Conservation (phyloP, 805 yeast genomes). For the Metschnikowia anglica region DNA sequence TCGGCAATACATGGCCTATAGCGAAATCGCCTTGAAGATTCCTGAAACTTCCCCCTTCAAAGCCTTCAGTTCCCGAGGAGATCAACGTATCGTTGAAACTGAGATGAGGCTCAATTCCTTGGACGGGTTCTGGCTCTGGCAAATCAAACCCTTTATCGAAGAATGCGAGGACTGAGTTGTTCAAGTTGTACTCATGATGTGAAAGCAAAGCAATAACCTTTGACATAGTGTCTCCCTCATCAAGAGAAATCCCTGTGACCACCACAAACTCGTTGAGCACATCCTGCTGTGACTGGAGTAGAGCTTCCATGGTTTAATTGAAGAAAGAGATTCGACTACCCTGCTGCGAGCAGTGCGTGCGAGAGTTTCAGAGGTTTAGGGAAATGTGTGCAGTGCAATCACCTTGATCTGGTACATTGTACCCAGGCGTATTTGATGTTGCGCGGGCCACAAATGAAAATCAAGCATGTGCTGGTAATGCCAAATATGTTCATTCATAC, state of each 20-base stretch:
- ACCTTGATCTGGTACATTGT: too few relatives aligned
- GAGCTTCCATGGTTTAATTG: conserved; percentile 11
- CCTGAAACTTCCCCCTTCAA: conserved; percentile 13
- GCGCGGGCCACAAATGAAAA: too few relatives aligned
- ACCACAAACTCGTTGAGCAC: conserved; percentile 17
- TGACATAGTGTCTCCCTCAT: conserved; percentile 13
- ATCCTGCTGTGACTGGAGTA: conserved; percentile 13
- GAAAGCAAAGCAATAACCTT: conserved; percentile 18
- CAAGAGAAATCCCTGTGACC: conserved; percentile 17
- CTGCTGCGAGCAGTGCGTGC: background rate
- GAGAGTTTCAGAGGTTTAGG: background rate
- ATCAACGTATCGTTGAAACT: conserved; percentile 1
- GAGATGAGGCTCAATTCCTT: background rate
- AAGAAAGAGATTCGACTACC: too few relatives aligned
- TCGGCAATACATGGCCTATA: conserved; percentile 32
- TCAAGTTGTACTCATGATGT: conserved; percentile 51
- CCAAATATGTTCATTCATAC: too few relatives aligned
- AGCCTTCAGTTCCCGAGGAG: conserved; percentile 16
- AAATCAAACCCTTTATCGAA: conserved; percentile 50
- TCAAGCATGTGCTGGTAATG: too few relatives aligned
- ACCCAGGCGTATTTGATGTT: too few relatives aligned
- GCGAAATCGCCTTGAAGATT: conserved; percentile 31
- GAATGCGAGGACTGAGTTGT: conserved; percentile 57
- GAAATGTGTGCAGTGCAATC: too few relatives aligned
- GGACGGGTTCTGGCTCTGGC: conserved; percentile 9